These are phyloP conservation scores for Rhodamnia argentea DNA, from an alignment of 345 rosid genomes.

Conservation along the genomic window DNA sequence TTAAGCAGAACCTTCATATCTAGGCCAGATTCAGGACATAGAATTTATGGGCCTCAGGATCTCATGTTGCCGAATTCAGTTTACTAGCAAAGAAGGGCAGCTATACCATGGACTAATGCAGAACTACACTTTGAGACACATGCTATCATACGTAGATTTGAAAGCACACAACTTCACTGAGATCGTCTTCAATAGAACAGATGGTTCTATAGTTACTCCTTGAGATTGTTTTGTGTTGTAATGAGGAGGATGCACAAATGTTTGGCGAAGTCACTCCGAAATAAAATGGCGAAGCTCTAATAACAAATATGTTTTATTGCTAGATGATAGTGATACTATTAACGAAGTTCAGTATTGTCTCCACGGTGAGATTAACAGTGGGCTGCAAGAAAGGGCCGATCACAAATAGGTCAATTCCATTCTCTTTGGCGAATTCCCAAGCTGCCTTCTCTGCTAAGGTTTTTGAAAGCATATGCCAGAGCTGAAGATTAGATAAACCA, in stretches of 20 bases:
- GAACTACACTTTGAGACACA: neutral
- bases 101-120: neutral
- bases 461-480: slow-evolving; percentile 29
- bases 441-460: slow-evolving; percentile 39
- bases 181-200: neutral
- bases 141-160: neutral
- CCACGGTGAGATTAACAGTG: slow-evolving; percentile 6
- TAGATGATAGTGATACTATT: neutral
- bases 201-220: neutral
- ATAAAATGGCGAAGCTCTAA: neutral
- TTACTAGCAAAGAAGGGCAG: neutral
- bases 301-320: no score
- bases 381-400: slow-evolving; percentile 40
- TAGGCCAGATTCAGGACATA: neutral
- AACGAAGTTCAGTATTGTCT: neutral
- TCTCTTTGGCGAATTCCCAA: slow-evolving; percentile 29
- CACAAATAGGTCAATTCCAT: slow-evolving; percentile 22
- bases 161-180: neutral
- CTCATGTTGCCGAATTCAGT: neutral
- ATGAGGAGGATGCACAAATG: neutral
- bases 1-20: neutral
- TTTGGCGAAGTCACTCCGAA: neutral
- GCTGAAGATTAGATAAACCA: neutral
- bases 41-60: neutral
- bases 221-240: neutral